Conservation (phyloP, 495 filamentous ascomycete species). For the Penicillium tannophilum region DNA sequence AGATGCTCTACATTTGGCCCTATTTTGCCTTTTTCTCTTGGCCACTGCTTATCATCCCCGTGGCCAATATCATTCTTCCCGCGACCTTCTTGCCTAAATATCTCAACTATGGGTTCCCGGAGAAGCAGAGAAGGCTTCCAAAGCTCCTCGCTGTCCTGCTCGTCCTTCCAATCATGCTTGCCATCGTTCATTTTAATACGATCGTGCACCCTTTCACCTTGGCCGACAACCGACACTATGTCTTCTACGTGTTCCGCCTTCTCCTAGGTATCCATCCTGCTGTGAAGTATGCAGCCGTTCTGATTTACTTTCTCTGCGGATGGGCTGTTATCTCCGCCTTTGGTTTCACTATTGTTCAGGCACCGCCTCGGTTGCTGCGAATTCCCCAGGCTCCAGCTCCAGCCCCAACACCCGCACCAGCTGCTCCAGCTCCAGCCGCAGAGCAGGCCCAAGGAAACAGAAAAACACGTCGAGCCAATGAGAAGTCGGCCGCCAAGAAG, state of each 20-base stretch:
- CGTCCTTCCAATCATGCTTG: constrained; percentile 51
- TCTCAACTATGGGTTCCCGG: constrained; percentile 38
- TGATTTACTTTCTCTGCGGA: constrained; percentile 61
- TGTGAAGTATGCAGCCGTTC: constrained; percentile 67
- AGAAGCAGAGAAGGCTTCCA: constrained; percentile 42
- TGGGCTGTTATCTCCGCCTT: constrained; percentile 64
- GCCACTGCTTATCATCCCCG: constrained; percentile 65
- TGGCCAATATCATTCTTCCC: constrained; percentile 45
- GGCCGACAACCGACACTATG: constrained; percentile 94
- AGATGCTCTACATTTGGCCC: constrained; percentile 94
- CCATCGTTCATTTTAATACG: constrained; percentile 78
- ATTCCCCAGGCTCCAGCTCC: constrained; percentile 22
- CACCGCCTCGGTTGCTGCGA: constrained; percentile 30
- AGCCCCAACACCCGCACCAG: constrained; percentile 3
- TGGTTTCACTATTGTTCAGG: constrained; percentile 36
- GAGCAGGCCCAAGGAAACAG: constrained; percentile 27
- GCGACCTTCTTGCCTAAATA: constrained; percentile 37
- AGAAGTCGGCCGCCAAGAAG: constrained; percentile 33
- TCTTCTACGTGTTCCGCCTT: constrained; percentile 93
- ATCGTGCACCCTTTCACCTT: constrained; percentile 94
- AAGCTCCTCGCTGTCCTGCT: constrained; percentile 33
- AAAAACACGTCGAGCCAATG: constrained; percentile 27
- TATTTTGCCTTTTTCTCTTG: constrained; percentile 87
- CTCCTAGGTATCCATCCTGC: constrained; percentile 65
- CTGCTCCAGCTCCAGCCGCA: constrained; percentile 11